phyloP scores from a whole-genome alignment of 176 grass and related monocot species.

The Panicum miliaceum region DNA sequence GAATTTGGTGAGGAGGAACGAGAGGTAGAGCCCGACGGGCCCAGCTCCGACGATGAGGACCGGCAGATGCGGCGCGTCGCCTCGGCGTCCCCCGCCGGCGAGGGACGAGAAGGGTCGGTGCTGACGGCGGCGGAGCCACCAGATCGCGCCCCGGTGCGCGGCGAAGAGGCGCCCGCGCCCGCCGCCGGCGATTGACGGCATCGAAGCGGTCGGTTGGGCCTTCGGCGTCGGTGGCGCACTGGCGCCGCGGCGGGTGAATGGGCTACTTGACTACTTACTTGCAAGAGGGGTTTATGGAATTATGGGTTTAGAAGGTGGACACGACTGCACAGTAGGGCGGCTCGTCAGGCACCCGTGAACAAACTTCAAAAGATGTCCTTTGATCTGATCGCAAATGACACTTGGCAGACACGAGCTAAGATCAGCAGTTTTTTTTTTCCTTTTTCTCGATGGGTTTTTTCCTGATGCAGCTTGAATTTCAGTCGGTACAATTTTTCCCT shows the following conservation, averaged over 20 bases:
- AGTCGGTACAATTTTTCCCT: too few species aligned
- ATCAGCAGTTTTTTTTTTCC: neutral
- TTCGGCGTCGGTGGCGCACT: neutral
- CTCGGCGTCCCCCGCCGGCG: neutral
- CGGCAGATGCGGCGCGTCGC: constrained; percentile 59
- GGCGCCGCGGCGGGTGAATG: neutral
- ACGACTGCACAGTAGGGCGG: constrained; percentile 11
- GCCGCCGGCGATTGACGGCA: constrained; percentile 44
- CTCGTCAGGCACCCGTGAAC: neutral
- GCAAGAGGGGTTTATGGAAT: neutral
- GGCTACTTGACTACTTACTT: neutral
- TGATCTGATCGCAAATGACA: neutral
- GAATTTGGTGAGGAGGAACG: constrained; percentile 88
- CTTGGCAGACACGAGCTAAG: neutral
- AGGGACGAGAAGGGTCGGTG: constrained; percentile 36
- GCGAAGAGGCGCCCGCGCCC: constrained; percentile 32
- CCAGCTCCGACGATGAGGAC: constrained; percentile 92
- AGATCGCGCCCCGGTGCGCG: neutral
- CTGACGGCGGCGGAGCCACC: neutral
- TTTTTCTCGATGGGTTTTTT: too few species aligned
- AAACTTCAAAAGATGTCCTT: neutral
- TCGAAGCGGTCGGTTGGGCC: neutral
- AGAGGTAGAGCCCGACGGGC: constrained; percentile 88
- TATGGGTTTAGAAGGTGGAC: constrained; percentile 39
- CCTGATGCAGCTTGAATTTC: too few species aligned